These are phyloP conservation scores for Dothideomycetes sp. DNA, from an alignment of 2,329 filamentous ascomycete genomes.

Conservation along the genomic window DNA sequence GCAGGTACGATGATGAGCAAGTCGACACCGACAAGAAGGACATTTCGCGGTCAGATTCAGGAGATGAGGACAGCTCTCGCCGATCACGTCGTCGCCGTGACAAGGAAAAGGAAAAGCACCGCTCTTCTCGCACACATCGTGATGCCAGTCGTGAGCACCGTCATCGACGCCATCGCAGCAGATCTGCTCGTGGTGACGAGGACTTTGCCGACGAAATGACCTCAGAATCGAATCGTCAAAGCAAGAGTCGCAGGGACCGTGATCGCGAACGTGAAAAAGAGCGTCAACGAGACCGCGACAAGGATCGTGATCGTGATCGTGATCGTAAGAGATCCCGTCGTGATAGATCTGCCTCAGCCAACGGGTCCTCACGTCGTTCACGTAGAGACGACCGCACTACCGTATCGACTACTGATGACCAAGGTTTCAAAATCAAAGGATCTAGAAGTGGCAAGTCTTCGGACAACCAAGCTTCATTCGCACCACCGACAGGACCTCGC, in stretches of 20 bases:
- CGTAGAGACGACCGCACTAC: slow-evolving; percentile 27
- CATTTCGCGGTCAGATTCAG: slow-evolving; percentile 55
- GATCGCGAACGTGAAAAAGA: slow-evolving; percentile 14
- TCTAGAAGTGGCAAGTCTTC: slow-evolving; percentile 21
- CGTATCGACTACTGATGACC: slow-evolving; percentile 27
- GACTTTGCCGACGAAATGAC: slow-evolving; percentile 1
- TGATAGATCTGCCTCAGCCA: slow-evolving; percentile 35
- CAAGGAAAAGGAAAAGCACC: slow-evolving; percentile 31
- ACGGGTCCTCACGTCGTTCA: slow-evolving; percentile 32
- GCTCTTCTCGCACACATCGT: slow-evolving; percentile 38
- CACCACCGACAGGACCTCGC: slow-evolving; percentile 30
- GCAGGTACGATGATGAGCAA: slow-evolving; percentile 28
- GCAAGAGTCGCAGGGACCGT: slow-evolving; percentile 12
- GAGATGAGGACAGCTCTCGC: slow-evolving; percentile 42
- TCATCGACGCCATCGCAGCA: slow-evolving; percentile 30
- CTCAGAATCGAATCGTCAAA: slow-evolving; percentile 1
- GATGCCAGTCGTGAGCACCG: slow-evolving; percentile 35
- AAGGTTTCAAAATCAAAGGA: slow-evolving; percentile 42
- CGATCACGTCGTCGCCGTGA: slow-evolving; percentile 48
- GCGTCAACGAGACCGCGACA: slow-evolving; percentile 14
- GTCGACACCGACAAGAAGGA: slow-evolving; percentile 40
- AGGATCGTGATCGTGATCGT: slow-evolving; percentile 21
- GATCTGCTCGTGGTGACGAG: slow-evolving; percentile 18
- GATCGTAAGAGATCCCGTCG: slow-evolving; percentile 44
- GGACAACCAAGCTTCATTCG: slow-evolving; percentile 18